Conservation (phyloP, 2,329 filamentous ascomycete genomes). For the Ophiostoma montium region DNA sequence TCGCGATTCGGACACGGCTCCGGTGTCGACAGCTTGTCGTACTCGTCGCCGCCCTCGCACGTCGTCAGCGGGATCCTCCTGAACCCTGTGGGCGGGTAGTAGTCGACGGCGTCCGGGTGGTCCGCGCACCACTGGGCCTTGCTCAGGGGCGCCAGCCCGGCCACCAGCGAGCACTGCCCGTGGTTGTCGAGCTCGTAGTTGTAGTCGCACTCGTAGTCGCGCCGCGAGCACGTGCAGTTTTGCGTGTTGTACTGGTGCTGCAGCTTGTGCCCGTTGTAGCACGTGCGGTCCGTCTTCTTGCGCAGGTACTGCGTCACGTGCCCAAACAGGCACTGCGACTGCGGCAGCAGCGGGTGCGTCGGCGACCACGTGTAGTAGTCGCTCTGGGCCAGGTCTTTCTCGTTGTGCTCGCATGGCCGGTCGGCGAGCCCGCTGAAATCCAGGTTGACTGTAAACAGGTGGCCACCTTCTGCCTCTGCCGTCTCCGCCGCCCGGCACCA, state of each 20-base stretch:
- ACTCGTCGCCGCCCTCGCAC: slow-evolving; percentile 60
- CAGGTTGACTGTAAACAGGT: slow-evolving; percentile 60
- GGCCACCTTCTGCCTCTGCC: slow-evolving; percentile 24
- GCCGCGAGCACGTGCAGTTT: slow-evolving; percentile 71
- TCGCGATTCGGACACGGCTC: slow-evolving; percentile 66
- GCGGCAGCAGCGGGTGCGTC: slow-evolving; percentile 56
- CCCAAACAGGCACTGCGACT: slow-evolving; percentile 79
- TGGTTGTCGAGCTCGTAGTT: slow-evolving; percentile 75
- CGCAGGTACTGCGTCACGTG: slow-evolving; percentile 81
- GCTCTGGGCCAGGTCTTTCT: slow-evolving; percentile 32
- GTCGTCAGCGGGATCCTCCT: slow-evolving; percentile 82
- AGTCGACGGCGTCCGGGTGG: slow-evolving; percentile 59
- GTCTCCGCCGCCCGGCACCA: slow-evolving; percentile 51
- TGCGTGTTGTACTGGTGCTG: slow-evolving; percentile 55
- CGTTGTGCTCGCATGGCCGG: slow-evolving; percentile 56
- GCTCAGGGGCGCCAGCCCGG: slow-evolving; percentile 49
- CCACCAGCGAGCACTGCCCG: slow-evolving; percentile 60
- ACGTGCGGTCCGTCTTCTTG: slow-evolving; percentile 65
- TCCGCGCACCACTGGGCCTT: slow-evolving; percentile 36
- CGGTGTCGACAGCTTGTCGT: slow-evolving; percentile 50
- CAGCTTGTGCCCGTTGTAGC: slow-evolving; percentile 68
- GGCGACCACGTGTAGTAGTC: slow-evolving; percentile 87
- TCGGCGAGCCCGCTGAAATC: slow-evolving; percentile 77
- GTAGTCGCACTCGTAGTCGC: slow-evolving; percentile 93
- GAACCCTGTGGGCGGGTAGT: slow-evolving; percentile 76